Evolutionary conservation across 1,284 basidiomycete genomes (phyloP).

Genomic region (Boletus semigastroideus): DNA sequence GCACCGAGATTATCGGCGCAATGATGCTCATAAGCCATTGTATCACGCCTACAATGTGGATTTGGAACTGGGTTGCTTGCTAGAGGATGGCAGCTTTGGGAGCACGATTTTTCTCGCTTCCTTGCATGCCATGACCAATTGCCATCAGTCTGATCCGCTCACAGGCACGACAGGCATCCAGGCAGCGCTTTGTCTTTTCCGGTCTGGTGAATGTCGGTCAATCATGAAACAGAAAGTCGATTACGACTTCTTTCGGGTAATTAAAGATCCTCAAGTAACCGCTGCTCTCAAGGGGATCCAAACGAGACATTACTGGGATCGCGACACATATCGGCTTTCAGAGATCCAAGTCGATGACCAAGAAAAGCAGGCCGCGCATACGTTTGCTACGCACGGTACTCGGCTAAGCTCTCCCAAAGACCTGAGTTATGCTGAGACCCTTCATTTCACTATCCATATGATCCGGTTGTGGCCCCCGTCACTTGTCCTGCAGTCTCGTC

Average conservation of each 20-base stretch:
- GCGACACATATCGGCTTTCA: not conserved
- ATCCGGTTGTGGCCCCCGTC: too few relatives aligned
- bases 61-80: conserved; percentile 37
- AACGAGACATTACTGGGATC: not conserved
- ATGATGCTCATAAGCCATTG: too few relatives aligned
- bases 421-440: not conserved
- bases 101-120: conserved; percentile 38
- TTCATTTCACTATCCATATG: not conserved
- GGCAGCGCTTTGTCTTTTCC: conserved; percentile 37
- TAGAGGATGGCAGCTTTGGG: conserved; percentile 29
- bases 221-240: conserved; percentile 32
- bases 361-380: not conserved
- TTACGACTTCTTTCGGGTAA: not conserved
- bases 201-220: conserved; percentile 29
- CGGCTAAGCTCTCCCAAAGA: not conserved
- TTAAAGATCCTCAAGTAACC: not conserved
- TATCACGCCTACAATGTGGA: conserved; percentile 34
- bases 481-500: too few relatives aligned
- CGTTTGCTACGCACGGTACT: not conserved
- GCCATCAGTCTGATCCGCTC: conserved; percentile 42
- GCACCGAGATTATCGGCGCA: too few relatives aligned
- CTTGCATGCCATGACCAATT: conserved; percentile 42
- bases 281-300: not conserved
- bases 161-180: conserved; percentile 43
- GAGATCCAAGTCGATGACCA: not conserved